Base-by-base conservation (phyloP, 257 asterid species). In the Fraxinus americana region DNA sequence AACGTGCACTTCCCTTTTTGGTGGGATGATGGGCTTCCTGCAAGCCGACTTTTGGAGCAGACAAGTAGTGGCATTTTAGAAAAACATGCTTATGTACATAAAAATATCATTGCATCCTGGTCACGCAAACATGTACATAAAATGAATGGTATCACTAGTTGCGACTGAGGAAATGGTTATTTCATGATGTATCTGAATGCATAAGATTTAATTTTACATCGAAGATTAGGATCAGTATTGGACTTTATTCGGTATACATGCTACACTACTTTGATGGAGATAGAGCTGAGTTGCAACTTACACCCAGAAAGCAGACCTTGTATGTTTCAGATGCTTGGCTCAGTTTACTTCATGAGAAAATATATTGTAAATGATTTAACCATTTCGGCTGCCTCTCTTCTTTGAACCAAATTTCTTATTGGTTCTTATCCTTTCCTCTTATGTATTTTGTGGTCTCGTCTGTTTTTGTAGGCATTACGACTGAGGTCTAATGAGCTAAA, bases 401-500 rank as follows among this genome's bases (percentile, higher is more conserved):
- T 74, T 38, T 71, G 43, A 25, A 75, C 36, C 72, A 79, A 63
- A 52, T 63, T 74, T n/a, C 9, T 8, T 21, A 7, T 21, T 59
- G 29, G 67, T 59, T 72, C 75, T 34, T 27, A 45, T 68, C 12
- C 34, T 65, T 63, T 50, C 71, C 45, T 72, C 73, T 73, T 68
- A 69, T 45, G 43, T 73, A 71, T 67, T 61, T 71, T 71, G 61
- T 41, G 19, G 66, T 35, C 48, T 48, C 70, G 9, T 36, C 65
- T 36, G 52, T 74, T 50, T 79, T 17, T 84, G 71, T 82, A 96
- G 99, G 96, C 97, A 77, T 89, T 96, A 79, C 90, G 97, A 61
- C 82, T 96, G 96, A 92, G 98, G 87, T 96, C 99, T 78, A 93
- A 87, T 83, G 99, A 96, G 90, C 91, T 96, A 70, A 96, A 93